These are phyloP conservation scores for Fusarium avenaceum DNA, from an alignment of 2,329 filamentous ascomycete species.

Conservation along the genomic window DNA sequence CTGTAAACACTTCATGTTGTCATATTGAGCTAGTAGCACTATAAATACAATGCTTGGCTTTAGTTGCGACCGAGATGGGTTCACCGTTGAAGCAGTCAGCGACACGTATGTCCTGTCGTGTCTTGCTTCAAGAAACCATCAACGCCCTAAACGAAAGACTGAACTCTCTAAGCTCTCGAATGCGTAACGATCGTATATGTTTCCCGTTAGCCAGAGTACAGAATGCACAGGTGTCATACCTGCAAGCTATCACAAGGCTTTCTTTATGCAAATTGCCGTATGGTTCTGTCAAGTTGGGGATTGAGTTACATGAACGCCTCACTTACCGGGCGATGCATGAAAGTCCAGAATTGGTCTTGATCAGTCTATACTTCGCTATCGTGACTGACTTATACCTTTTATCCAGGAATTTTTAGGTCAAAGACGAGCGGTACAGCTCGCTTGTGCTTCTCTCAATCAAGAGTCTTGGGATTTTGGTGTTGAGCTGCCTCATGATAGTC, in stretches of 20 bases:
- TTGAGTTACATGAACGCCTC: constrained; percentile 21
- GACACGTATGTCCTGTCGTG: constrained; percentile 43
- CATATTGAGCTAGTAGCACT: not conserved
- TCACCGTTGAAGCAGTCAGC: constrained; percentile 36
- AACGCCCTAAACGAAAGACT: constrained; percentile 2
- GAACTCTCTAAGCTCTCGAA: constrained; percentile 1
- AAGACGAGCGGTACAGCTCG: not conserved
- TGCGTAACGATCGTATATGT: constrained; percentile 33
- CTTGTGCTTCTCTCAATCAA: constrained; percentile 25
- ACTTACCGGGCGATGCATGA: constrained; percentile 10
- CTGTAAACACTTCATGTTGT: not conserved
- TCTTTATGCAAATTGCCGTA: constrained; percentile 31
- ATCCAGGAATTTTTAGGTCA: not conserved
- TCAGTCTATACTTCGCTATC: not conserved
- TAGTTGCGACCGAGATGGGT: constrained; percentile 12
- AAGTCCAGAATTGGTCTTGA: not conserved
- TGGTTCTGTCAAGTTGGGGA: constrained; percentile 11
- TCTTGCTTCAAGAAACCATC: constrained; percentile 22
- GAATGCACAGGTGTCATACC: constrained; percentile 32
- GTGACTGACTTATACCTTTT: not conserved
- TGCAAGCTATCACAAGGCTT: constrained; percentile 22
- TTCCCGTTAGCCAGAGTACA: not conserved
- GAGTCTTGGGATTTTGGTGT: constrained; percentile 11
- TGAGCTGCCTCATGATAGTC: constrained; percentile 26
- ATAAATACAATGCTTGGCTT: not conserved